Base-by-base conservation (phyloP, 2,329 filamentous ascomycete genomes). In the Aspergillus novoparasiticus region DNA sequence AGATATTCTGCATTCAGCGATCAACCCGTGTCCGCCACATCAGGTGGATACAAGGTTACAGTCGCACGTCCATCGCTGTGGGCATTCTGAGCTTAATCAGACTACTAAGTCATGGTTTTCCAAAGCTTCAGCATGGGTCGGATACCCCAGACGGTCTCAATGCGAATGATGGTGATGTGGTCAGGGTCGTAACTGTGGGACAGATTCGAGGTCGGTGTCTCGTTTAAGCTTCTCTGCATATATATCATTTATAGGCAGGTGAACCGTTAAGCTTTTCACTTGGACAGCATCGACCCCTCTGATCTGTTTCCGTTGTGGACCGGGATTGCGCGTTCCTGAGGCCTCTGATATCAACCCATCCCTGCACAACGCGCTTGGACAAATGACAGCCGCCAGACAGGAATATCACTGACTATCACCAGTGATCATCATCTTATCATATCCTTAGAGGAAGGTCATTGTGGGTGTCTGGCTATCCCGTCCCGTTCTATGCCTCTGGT, bases 241-340 rank as follows among this genome's bases (percentile, higher is more conserved):
- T 63, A 68, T 68, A 63, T 63, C 41, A 58, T 14, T 32, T 41
- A 34, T 21, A 21, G 41, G 32, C n/a, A 14, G 50, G 46, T 10
- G 58, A 36, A 16, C 26, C 30, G 59, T 64, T 67, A 69, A 69
- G 65, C 63, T 67, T 68, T 64, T 55, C 2, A 53, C 28, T 21
- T 54, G 30, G 19, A 28, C n/a, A 36, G 57, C 45, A 26, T 56
- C 45, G 26, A 48, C 48, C 46, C 60, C 55, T 62, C 59, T 67
- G 63, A 63, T 58, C 59, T 57, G 58, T 60, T 54, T 61, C 26
- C n/a, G 43, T n/a, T 58, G 66, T 68, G 66, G 67, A 53, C 55
- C 68, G 41, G 62, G 63, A 60, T 70, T 70, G 68, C 66, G 68
- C 43, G 65, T 70, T 70, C 48, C 41, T 54, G 51, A 50, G 56